Evolutionary conservation across 2,329 filamentous ascomycete genomes (phyloP), one percentile per base, ranked within the genome.

Genomic region (Alternaria novae-zelandiae): DNA sequence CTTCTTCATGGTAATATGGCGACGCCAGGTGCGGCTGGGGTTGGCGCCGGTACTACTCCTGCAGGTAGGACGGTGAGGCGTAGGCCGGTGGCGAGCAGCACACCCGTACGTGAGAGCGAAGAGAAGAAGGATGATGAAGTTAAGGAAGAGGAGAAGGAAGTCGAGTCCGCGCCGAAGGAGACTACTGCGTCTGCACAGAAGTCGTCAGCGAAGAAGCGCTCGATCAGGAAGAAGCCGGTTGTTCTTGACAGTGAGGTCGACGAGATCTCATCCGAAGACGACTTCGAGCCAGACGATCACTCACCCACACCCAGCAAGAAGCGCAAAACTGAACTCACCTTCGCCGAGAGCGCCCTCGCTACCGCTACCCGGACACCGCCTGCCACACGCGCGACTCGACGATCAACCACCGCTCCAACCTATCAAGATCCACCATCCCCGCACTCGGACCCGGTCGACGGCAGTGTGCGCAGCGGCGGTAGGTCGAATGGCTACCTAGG

Each of bases 1-100:
- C 32, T 77, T 21, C 50, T 65, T 8, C 77, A 78, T 55, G 75
- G 75, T 1, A 75, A 72, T 9, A 62, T 72, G 54, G 44, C 54
- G 46, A 61, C 58, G 6, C 53, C 47, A 11, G 41, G 43, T 28
- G 20, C 32, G 20, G 21, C 25, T 20, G 50, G 25, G n/a, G n/a
- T 9, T 11, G 23, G 23, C 3, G 5, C 11, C 4, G n/a, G 26
- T 12, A 20, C 45, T 13, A 43, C 36, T 11, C 36, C 20, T 11
- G 51, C 12, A 26, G 20, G 41, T 4, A 54, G 59, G 9, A 46
- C 54, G 1, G 28, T 56, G 17, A 63, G 65, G 11, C 60, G 54
- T 49, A 67, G 54, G 47, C 59, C 49, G 5, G 3, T 41, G 3
- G 23, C 46, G 11, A 59, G 50, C n/a, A 41, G 36, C n/a, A 57